phyloP scores from a whole-genome alignment of 345 rosid genomes.

The Salix koriyanagi region DNA sequence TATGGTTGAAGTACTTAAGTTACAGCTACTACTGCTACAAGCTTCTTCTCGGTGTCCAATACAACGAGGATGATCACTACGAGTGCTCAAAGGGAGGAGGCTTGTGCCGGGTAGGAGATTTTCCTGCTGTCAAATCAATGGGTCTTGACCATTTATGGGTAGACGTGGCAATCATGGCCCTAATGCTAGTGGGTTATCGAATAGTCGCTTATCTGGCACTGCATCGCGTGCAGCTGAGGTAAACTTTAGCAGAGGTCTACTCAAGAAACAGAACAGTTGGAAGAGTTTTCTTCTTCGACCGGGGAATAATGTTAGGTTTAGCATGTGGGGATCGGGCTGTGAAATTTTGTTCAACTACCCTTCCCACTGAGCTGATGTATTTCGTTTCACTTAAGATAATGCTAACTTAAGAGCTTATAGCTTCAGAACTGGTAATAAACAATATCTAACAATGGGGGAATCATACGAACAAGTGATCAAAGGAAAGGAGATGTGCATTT shows the following conservation, averaged over 20 bases:
- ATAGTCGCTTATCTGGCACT: slow-evolving; percentile 78
- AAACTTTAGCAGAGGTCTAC: slow-evolving; percentile 5
- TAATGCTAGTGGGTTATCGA: slow-evolving; percentile 91
- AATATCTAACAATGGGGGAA: neutral
- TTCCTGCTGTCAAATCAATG: slow-evolving; percentile 77
- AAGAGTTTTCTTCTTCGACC: slow-evolving; percentile 39
- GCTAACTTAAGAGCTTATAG: slow-evolving; percentile 17
- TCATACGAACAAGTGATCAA: neutral
- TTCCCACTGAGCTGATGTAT: slow-evolving; percentile 25
- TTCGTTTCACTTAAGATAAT: slow-evolving; percentile 12
- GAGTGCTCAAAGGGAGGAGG: slow-evolving; percentile 68
- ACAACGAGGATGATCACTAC: slow-evolving; percentile 61
- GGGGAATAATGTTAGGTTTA: slow-evolving; percentile 44
- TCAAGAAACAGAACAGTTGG: slow-evolving; percentile 4
- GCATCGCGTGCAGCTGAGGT: slow-evolving; percentile 66
- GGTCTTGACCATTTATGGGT: slow-evolving; percentile 77
- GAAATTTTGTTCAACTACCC: slow-evolving; percentile 30
- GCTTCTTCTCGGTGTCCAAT: slow-evolving; percentile 94
- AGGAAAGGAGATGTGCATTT: slow-evolving; percentile 22
- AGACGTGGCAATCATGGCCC: slow-evolving; percentile 79
- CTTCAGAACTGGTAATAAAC: slow-evolving; percentile 20
- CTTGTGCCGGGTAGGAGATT: slow-evolving; percentile 76
- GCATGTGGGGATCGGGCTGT: slow-evolving; percentile 26
- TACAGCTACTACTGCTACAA: slow-evolving; percentile 95
- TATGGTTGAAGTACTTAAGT: slow-evolving; percentile 94